Percentiles rank a stretch among this genome's conserved stretches.
Conservation (phyloP, 2,329 filamentous ascomycete genomes). For the Fusarium goolgardi region DNA sequence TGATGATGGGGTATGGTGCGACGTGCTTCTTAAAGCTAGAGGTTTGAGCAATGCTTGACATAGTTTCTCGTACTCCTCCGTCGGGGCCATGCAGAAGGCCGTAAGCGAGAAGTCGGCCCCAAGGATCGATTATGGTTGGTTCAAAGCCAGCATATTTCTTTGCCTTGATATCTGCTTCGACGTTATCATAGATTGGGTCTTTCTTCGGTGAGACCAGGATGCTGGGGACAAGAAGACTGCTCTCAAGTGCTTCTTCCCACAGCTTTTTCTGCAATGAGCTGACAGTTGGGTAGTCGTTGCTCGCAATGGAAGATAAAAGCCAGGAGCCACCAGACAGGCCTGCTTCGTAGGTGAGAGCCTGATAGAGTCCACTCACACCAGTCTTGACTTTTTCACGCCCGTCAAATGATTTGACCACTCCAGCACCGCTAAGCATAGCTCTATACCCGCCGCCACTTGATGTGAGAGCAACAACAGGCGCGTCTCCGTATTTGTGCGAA, state of each 20-base stretch:
- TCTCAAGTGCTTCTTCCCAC: constrained; percentile 9
- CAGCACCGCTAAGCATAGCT: constrained; percentile 16
- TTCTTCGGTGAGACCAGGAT: constrained; percentile 6
- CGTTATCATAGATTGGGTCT: background rate
- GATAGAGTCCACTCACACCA: constrained; percentile 14
- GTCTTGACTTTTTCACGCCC: constrained; percentile 14
- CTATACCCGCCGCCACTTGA: constrained; percentile 15
- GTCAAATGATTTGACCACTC: constrained; percentile 14
- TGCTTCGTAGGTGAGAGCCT: constrained; percentile 10
- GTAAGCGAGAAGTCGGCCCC: constrained; percentile 9
- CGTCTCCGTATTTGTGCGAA: background rate
- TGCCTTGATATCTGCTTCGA: constrained; percentile 6
- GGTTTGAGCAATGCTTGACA: constrained; percentile 11
- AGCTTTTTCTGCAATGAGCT: constrained; percentile 1
- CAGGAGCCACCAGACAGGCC: constrained; percentile 11
- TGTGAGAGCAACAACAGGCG: constrained; percentile 10
- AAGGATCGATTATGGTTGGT: constrained; percentile 16
- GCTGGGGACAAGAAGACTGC: constrained; percentile 13
- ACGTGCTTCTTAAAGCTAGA: constrained; percentile 1
- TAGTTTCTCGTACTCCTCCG: background rate
- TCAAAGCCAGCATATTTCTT: constrained; percentile 12
- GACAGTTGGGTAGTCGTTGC: constrained; percentile 6
- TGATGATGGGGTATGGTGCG: constrained; percentile 12
- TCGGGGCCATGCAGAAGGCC: background rate
- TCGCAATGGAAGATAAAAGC: constrained; percentile 3